Base-by-base conservation (phyloP, 768 basidiomycete species). In the Dioszegia hungarica region DNA sequence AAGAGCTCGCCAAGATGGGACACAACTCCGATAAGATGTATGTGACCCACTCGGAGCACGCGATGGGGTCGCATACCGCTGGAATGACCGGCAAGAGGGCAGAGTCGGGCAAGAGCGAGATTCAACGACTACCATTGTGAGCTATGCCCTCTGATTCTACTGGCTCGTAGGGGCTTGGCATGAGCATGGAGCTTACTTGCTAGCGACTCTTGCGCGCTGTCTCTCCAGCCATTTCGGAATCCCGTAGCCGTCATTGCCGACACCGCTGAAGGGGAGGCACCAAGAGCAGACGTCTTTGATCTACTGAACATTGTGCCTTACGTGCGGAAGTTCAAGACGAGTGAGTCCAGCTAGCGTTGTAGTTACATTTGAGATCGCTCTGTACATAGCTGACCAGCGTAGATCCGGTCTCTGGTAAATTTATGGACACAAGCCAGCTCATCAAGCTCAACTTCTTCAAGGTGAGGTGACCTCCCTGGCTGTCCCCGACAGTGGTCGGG, bases 241-340 rank as follows among this genome's bases (percentile, higher is more conserved):
- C 93, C 93, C 1, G 92, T 95, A 29, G 91, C 92, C 66, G 73
- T 81, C 17, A 89, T 76, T 22, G 64, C 61, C 5, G 67, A 70
- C 20, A 56, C 59, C 11, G 43, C 40, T 33, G 61, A 57, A 44
- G 93, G 70, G 85, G 89, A 53, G 87, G 85, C 5, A 86, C 90
- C 33, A 70, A 74, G 74, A 62, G 73, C 75, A 14, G 75, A 76
- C 57, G 91, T 94, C 8, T 94, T 90, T 71, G 92, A 94, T 64
- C 78, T 95, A 38, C 82, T 91, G 49, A 93, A 90, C 74, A 93
- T 94, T 67, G 86, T 95, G 44, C 90, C 91, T 28, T 95, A 91
- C 86, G 81, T 97, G 43, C 90, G 94, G 28, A 78, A 78, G 57
- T 77, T 67, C 65, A 70, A 73, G 31, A 75, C 71, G 14, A 77